phyloP scores from a whole-genome alignment of 805 yeast species.

The Wickerhamomyces subpelliculosus region DNA sequence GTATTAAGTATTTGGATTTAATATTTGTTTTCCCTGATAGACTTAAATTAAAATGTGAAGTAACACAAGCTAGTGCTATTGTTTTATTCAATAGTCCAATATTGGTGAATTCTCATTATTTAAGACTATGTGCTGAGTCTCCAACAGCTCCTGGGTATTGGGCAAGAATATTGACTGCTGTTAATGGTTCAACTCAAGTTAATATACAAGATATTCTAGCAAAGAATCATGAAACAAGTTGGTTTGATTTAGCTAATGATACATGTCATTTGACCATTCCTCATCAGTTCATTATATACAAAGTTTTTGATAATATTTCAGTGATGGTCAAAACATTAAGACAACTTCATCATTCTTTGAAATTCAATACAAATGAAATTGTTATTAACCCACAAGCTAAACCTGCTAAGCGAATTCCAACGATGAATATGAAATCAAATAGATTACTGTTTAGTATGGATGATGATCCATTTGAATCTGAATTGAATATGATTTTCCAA shows the following conservation, averaged over 20 bases:
- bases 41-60: constrained; percentile 42
- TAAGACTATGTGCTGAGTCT: constrained; percentile 45
- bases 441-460: constrained; percentile 61
- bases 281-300: constrained; percentile 64
- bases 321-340: constrained; percentile 59
- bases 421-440: constrained; percentile 45
- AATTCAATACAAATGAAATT: constrained; percentile 29
- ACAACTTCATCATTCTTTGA: constrained; percentile 49
- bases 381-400: constrained; percentile 32
- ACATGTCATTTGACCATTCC: constrained; percentile 56
- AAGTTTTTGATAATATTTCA: constrained; percentile 72
- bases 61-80: constrained; percentile 22
- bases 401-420: constrained; percentile 46
- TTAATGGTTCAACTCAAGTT: constrained; percentile 23
- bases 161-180: constrained; percentile 40
- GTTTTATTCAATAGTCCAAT: constrained; percentile 18
- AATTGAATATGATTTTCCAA: constrained; percentile 56
- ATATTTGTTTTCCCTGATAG: constrained; percentile 38
- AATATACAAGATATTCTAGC: constrained; percentile 25
- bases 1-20: constrained; percentile 17
- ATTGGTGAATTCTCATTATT: constrained; percentile 22
- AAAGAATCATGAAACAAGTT: constrained; percentile 19
- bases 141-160: constrained; percentile 40
- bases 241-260: constrained; percentile 34
- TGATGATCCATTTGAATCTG: constrained; percentile 85